These are phyloP conservation scores for Helotiales sp. DNA, from an alignment of 2,329 filamentous ascomycete species.

Conservation along the genomic window DNA sequence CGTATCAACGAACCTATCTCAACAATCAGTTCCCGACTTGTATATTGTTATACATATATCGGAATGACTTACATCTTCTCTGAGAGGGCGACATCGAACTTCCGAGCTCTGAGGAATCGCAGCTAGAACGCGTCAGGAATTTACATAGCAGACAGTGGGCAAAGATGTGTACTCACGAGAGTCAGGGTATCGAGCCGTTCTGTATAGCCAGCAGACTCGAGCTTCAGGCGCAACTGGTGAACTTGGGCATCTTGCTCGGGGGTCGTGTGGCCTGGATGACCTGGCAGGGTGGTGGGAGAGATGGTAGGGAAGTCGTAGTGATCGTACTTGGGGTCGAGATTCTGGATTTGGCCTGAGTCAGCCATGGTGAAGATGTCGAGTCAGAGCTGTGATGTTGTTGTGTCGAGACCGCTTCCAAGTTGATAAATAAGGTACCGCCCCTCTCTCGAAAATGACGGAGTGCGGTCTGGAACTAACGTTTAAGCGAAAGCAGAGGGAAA, in stretches of 20 bases:
- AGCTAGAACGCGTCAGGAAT: conserved; percentile 51
- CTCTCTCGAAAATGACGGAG: conserved; percentile 10
- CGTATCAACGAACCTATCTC: conserved; percentile 77
- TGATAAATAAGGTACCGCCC: neutral
- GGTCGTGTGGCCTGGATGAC: conserved; percentile 87
- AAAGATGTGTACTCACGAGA: conserved; percentile 58
- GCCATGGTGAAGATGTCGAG: conserved; percentile 26
- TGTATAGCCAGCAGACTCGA: conserved; percentile 81
- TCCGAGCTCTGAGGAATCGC: conserved; percentile 89
- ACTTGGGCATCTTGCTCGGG: conserved; percentile 87
- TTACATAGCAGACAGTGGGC: neutral
- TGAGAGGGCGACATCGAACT: conserved; percentile 82
- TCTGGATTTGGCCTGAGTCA: conserved; percentile 26
- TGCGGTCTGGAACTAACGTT: neutral
- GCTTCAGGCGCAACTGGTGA: conserved; percentile 76
- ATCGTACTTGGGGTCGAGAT: conserved; percentile 88
- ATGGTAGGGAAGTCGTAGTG: conserved; percentile 89
- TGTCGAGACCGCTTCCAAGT: neutral
- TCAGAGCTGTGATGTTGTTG: neutral
- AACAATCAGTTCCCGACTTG: conserved; percentile 19
- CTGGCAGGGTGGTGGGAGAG: conserved; percentile 66
- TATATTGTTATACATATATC: conserved; percentile 5
- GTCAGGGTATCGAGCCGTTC: conserved; percentile 90
- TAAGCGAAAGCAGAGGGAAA: conserved; percentile 1
- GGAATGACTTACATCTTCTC: conserved; percentile 89